phyloP scores from a whole-genome alignment of 2,329 filamentous ascomycete species.

The Fusarium sororula region DNA sequence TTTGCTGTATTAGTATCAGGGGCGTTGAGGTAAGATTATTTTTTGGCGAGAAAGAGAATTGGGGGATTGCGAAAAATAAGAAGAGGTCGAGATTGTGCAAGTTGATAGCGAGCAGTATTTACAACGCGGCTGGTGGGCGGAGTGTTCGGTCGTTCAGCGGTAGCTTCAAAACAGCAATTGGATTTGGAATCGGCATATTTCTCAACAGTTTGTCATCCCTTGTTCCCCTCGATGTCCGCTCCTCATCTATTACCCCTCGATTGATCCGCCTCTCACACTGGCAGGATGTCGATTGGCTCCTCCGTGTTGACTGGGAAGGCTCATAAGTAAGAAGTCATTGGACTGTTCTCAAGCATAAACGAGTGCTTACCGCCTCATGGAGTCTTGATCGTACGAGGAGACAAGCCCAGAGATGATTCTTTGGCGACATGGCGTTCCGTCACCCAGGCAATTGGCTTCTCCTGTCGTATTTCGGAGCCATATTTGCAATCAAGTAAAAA shows the following conservation, averaged over 20 bases:
- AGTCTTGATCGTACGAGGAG: neutral
- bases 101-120: constrained; percentile 50
- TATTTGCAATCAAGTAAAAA: constrained; percentile 11
- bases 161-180: constrained; percentile 46
- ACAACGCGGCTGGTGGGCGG: constrained; percentile 43
- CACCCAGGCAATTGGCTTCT: constrained; percentile 5
- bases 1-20: constrained; percentile 38
- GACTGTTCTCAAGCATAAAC: constrained; percentile 12
- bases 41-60: constrained; percentile 38
- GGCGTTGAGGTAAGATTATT: constrained; percentile 39
- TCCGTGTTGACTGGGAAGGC: neutral
- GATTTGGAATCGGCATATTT: constrained; percentile 42
- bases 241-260: neutral
- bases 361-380: neutral
- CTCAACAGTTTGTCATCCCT: constrained; percentile 12
- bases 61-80: constrained; percentile 37
- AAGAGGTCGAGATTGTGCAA: constrained; percentile 39
- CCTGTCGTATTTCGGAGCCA: neutral
- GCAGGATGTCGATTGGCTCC: neutral
- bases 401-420: neutral
- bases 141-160: constrained; percentile 42
- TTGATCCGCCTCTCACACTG: neutral
- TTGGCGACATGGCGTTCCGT: neutral
- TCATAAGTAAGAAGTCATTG: neutral
- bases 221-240: neutral